A percentile compares a stretch with the other conserved stretches of the same genome.
These are phyloP conservation scores for Raffaelea ambrosiae DNA, from an alignment of 2,329 filamentous ascomycete genomes.

Conservation along the genomic window DNA sequence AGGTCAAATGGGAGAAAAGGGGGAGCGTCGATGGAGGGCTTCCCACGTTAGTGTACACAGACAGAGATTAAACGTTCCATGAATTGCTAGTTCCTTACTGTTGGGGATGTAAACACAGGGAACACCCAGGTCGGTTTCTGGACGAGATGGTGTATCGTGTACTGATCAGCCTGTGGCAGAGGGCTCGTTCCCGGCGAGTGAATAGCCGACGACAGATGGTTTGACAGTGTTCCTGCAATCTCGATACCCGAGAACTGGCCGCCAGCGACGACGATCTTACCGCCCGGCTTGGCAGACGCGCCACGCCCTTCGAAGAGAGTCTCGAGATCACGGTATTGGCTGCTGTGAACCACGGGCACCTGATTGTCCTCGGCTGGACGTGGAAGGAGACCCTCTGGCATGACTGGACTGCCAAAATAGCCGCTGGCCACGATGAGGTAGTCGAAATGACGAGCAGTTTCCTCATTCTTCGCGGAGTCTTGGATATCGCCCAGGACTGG, in stretches of 20 bases:
- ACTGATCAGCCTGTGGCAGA: constrained; percentile 36
- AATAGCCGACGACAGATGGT: constrained; percentile 57
- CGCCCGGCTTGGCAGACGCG: constrained; percentile 3
- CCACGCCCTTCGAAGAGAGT: constrained; percentile 33
- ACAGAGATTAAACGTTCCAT: too few relatives aligned
- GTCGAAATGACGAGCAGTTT: constrained; percentile 50
- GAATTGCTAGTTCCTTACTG: constrained; percentile 25
- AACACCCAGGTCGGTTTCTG: constrained; percentile 66
- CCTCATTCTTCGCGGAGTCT: too few relatives aligned
- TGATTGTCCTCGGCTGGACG: neutral
- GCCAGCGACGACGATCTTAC: constrained; percentile 64
- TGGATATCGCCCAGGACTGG: too few relatives aligned
- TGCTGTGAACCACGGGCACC: constrained; percentile 58
- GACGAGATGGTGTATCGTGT: constrained; percentile 58
- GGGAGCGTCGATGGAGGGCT: constrained; percentile 39
- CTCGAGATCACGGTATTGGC: constrained; percentile 49
- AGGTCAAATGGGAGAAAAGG: constrained; percentile 68
- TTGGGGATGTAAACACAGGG: constrained; percentile 47
- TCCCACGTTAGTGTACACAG: neutral
- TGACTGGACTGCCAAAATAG: constrained; percentile 59
- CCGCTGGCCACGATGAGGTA: constrained; percentile 65
- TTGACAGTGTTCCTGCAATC: constrained; percentile 62
- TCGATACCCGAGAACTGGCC: constrained; percentile 80
- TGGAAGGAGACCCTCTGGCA: constrained; percentile 30
- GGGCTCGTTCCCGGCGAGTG: constrained; percentile 38